Evolutionary conservation across 768 basidiomycete genomes (phyloP).

Genomic region (Lentinula detonsa): DNA sequence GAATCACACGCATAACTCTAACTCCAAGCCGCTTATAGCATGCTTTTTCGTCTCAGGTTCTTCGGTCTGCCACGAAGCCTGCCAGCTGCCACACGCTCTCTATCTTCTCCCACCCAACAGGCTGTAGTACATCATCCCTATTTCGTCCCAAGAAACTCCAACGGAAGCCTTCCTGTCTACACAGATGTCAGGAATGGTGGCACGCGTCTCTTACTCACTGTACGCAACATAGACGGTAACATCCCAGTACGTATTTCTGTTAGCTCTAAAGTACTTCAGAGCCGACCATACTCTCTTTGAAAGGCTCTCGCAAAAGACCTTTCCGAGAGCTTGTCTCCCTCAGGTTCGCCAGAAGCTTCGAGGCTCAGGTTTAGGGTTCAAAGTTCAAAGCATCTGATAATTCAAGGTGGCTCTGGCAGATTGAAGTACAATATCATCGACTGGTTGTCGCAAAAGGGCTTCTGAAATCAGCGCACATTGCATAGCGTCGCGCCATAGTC

Average conservation of each 20-base stretch:
- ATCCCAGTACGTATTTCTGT: constrained; percentile 37
- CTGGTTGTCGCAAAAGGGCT: constrained; percentile 63
- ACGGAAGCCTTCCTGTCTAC: constrained; percentile 69
- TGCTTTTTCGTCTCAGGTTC: neutral
- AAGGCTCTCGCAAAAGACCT: constrained; percentile 61
- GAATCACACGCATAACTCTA: neutral
- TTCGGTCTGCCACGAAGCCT: constrained; percentile 9
- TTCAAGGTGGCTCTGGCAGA: constrained; percentile 46
- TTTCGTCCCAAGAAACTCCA: constrained; percentile 59
- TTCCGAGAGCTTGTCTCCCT: constrained; percentile 40
- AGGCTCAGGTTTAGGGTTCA: constrained; percentile 43
- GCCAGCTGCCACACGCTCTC: constrained; percentile 12
- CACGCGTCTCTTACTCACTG: constrained; percentile 48
- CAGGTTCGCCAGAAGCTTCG: constrained; percentile 36
- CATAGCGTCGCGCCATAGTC: neutral
- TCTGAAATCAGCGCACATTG: constrained; percentile 27
- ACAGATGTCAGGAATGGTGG: constrained; percentile 66
- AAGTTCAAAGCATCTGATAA: constrained; percentile 46
- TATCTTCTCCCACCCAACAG: constrained; percentile 8
- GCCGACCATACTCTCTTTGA: constrained; percentile 11
- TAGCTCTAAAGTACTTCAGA: neutral
- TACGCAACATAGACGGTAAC: constrained; percentile 68
- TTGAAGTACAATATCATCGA: constrained; percentile 57
- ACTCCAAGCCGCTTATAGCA: neutral
- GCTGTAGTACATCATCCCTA: constrained; percentile 32